Base-by-base conservation (phyloP, 1,139 yeast genomes). In the Sugiyamaella sp. region DNA sequence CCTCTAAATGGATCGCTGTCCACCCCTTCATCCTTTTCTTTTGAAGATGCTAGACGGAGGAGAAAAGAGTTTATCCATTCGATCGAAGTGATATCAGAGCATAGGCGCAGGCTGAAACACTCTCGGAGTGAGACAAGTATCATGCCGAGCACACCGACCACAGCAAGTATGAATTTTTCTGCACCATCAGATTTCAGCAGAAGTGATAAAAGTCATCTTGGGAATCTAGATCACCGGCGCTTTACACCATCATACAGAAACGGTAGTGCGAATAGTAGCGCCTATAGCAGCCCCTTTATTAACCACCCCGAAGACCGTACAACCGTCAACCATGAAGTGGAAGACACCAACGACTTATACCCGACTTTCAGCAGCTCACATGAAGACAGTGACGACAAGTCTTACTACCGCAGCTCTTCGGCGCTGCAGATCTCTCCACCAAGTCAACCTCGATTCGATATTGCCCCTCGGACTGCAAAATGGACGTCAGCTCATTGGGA, bases 401-500 rank as follows among this genome's bases (percentile, higher is more conserved):
- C 17, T 8, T 35, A 22, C 35, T 25, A 22, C 16, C 12, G 35
- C 32, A 14, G 14, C 17, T 33, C 25, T 20, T 22, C 33, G 3
- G 17, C 32, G 16, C 19, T 16, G 21, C 17, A n/a, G 17, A 10
- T 38, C 8, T 21, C 40, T 16, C 50, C 50, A 12, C 50, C 50
- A 3, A 27, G 32, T 10, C 50, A 38, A 38, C 50, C 50, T 6
- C 25, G 20, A 19, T 46, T 46, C 21, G 17, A 21, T 8, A 3
- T n/a, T 22, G 6, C 33, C 24, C 14, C 33, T 8, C 8, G 16
- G 9, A 14, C 12, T n/a, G 12, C 8, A 1, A 39, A 17, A 16
- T 56, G 59, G 59, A 42, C 57, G 1, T 32, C 51, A 6, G 41
- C 39, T 21, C 55, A 57, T 39, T 57, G 60, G 60, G 45, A 46